A percentile compares a stretch with the other conserved stretches of the same genome.
phyloP scores from a whole-genome alignment of 2,329 filamentous ascomycete species.

The Diaporthe citrichinensis region DNA sequence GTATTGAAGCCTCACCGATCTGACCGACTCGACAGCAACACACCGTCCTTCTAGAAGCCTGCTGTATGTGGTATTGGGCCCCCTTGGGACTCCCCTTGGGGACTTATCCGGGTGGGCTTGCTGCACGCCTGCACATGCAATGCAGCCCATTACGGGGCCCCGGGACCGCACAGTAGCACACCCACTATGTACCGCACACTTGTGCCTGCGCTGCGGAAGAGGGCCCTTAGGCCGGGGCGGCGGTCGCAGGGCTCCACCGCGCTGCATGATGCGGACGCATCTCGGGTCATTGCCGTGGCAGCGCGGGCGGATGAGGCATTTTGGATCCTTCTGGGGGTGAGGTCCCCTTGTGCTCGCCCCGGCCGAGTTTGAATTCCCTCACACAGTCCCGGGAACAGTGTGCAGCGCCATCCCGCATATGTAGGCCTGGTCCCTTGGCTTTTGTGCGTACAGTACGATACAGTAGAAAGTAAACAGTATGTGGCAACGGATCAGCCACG shows the following conservation, averaged over 20 bases:
- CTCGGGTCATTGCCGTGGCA: conserved; percentile 31
- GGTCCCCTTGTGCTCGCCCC: not conserved
- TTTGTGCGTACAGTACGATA: not conserved
- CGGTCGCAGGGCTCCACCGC: conserved; percentile 1
- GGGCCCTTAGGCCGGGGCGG: conserved; percentile 6
- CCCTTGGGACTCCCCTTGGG: not conserved
- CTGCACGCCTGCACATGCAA: conserved; percentile 17
- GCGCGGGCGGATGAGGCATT: conserved; percentile 24
- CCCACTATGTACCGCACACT: not conserved
- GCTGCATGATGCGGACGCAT: conserved; percentile 30
- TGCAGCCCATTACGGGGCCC: conserved; percentile 29
- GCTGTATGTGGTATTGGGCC: conserved; percentile 5
- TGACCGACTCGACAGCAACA: conserved; percentile 11
- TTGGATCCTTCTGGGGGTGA: not conserved
- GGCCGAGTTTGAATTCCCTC: conserved; percentile 32
- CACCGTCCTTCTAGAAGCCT: conserved; percentile 32
- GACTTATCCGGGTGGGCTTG: conserved; percentile 19
- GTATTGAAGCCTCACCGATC: conserved; percentile 9
- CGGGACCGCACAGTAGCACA: conserved; percentile 26
- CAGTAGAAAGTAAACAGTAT: not conserved
- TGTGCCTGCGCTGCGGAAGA: not conserved
- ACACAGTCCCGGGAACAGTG: conserved; percentile 29
- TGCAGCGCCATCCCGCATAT: conserved; percentile 1
- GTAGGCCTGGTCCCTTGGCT: not conserved
- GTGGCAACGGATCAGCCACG: not conserved